phyloP scores from a whole-genome alignment of 257 asterid genomes.

The Fraxinus cuspidata region DNA sequence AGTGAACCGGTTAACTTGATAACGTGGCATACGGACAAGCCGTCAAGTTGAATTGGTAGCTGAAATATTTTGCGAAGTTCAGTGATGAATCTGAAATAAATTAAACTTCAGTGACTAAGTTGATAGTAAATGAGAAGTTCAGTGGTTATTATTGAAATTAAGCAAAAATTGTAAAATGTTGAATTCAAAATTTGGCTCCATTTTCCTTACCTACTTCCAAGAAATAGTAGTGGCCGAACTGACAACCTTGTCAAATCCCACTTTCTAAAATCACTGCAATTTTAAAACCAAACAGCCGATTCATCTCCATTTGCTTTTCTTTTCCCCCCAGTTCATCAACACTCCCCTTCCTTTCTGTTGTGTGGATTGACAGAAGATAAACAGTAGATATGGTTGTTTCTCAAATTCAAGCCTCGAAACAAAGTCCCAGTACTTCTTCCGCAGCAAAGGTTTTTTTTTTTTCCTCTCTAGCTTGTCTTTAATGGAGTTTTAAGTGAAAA shows the following conservation, averaged over 20 bases:
- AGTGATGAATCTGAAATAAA: not conserved
- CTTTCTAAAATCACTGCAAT: not conserved
- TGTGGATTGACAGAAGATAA: not conserved
- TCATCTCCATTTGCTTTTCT: not conserved
- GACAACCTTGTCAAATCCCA: slow-evolving; percentile 25
- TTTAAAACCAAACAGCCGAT: slow-evolving; percentile 23
- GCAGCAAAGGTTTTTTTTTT: slow-evolving; percentile 23
- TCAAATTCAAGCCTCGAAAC: slow-evolving; percentile 13
- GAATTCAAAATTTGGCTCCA: slow-evolving; percentile 29
- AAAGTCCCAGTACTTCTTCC: slow-evolving; percentile 17
- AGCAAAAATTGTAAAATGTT: too few relatives aligned
- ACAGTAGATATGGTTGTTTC: slow-evolving; percentile 23
- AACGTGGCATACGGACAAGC: too few relatives aligned
- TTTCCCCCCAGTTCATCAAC: not conserved
- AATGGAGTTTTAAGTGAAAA: not conserved
- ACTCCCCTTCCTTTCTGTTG: not conserved
- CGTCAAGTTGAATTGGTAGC: not conserved
- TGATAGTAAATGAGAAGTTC: not conserved
- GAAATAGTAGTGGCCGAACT: not conserved
- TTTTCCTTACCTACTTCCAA: slow-evolving; percentile 11
- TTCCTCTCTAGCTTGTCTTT: not conserved
- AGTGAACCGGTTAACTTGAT: too few relatives aligned
- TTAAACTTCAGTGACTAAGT: not conserved
- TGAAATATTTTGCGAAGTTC: too few relatives aligned
- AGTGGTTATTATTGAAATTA: not conserved